A percentile compares a stretch with the other conserved stretches of the same genome.
These are phyloP conservation scores for Cordyceps pruinosa DNA, from an alignment of 2,329 filamentous ascomycete genomes.

Conservation along the genomic window DNA sequence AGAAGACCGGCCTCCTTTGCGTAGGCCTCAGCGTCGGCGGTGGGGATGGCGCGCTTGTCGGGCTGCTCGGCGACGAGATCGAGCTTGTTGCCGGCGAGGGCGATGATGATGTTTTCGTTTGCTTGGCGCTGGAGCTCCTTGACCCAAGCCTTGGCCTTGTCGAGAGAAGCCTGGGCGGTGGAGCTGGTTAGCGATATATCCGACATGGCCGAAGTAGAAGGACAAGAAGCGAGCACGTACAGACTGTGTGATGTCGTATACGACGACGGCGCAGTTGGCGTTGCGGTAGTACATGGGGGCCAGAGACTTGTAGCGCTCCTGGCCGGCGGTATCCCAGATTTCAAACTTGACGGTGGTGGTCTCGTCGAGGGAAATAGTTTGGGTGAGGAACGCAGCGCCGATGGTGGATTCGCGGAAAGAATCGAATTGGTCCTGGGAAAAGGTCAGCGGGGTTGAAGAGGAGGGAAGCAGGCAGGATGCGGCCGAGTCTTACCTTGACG, in stretches of 20 bases:
- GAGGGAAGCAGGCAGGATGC: neutral
- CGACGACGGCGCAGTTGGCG: conserved; percentile 97
- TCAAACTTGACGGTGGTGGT: conserved; percentile 99
- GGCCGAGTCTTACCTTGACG: conserved; percentile 66
- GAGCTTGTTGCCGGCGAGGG: conserved; percentile 93
- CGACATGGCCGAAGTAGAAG: neutral
- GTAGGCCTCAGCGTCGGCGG: conserved; percentile 90
- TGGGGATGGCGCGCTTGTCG: conserved; percentile 87
- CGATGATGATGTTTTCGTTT: conserved; percentile 99
- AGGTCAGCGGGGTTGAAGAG: conserved; percentile 14
- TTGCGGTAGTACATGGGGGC: conserved; percentile 99
- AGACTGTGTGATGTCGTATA: conserved; percentile 98
- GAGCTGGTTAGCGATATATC: conserved; percentile 14
- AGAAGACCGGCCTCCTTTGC: conserved; percentile 86
- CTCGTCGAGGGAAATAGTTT: conserved; percentile 97
- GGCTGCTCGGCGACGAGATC: conserved; percentile 92
- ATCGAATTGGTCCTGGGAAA: conserved; percentile 89
- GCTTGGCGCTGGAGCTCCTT: conserved; percentile 98
- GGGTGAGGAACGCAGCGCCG: conserved; percentile 95
- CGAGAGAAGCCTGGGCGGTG: conserved; percentile 69
- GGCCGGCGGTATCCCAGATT: conserved; percentile 98
- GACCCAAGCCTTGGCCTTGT: conserved; percentile 99
- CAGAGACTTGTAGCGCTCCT: conserved; percentile 97
- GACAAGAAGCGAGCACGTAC: conserved; percentile 53
- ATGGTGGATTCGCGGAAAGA: conserved; percentile 95